These are phyloP conservation scores for Zygosaccharomyces sapae DNA, from an alignment of 1,139 yeast species.

Conservation along the genomic window DNA sequence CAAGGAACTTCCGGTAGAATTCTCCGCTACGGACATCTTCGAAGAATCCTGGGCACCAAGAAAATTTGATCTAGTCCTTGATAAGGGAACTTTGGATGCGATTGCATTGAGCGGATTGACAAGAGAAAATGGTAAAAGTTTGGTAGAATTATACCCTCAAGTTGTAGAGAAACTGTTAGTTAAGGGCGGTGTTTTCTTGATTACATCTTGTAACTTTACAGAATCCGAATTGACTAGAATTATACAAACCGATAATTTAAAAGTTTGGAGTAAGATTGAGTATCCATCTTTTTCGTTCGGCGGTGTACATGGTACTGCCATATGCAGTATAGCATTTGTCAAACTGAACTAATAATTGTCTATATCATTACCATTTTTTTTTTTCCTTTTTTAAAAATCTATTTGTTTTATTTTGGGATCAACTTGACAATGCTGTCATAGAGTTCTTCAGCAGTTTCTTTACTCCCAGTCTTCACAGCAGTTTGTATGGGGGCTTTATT, in stretches of 20 bases:
- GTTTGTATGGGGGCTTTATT: conserved; percentile 72
- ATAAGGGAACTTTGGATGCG: conserved; percentile 95
- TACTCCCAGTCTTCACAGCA: conserved; percentile 67
- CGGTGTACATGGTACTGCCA: conserved; percentile 80
- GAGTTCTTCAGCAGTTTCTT: conserved; percentile 55
- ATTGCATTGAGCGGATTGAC: conserved; percentile 74
- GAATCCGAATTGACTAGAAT: conserved; percentile 62
- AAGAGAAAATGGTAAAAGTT: conserved; percentile 39
- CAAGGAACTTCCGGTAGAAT: conserved; percentile 40
- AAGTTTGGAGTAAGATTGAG: conserved; percentile 57
- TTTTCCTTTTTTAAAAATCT: no score
- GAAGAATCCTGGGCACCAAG: conserved; percentile 34
- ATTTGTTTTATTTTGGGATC: conserved; percentile 23
- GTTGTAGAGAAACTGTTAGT: conserved; percentile 57
- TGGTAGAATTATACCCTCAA: conserved; percentile 54
- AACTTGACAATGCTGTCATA: conserved; percentile 46
- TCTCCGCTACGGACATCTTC: conserved; percentile 46
- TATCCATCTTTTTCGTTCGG: conserved; percentile 88
- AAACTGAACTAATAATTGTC: conserved; percentile 29
- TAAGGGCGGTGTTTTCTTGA: conserved; percentile 56
- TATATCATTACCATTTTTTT: conserved; percentile 3
- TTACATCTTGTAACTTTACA: conserved; percentile 95
- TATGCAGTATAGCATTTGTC: conserved; percentile 78
- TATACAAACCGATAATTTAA: conserved; percentile 44
- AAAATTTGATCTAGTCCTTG: conserved; percentile 69